Evolutionary conservation across 2,329 filamentous ascomycete genomes (phyloP), one percentile per base, ranked within the genome.

Genomic region (Dissoconium aciculare): DNA sequence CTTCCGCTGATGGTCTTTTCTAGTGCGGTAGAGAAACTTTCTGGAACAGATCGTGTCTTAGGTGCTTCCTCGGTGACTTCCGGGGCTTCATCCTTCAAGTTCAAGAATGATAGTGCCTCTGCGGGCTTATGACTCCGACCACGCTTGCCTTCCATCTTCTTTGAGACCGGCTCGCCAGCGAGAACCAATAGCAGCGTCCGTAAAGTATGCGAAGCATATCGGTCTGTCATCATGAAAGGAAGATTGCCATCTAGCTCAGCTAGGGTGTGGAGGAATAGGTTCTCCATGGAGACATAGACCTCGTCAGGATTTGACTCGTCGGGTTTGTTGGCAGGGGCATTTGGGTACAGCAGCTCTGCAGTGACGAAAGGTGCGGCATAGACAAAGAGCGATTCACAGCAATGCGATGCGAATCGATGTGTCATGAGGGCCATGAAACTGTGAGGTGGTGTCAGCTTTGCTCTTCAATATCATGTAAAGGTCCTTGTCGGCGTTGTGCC

Each of bases 401-500:
- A 95, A 61, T 98, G 89, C 37, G 85, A 92, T 4, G 89, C 89
- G 49, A 98, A 98, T 11, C 89, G 78, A 58, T 98, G 89, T 53
- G 91, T 85, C 30, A 94, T 75, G 15, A 98, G 69, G 46, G 85
- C 78, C 35, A 87, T 63, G 56, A 95, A 92, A 56, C 66, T 69
- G 44, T 28, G 21, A 13, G 21, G 15, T 17, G 34, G 17, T 40
- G 33, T 15, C 17, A 10, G 8, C 5, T 26, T 10, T 6, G 9
- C 4, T 10, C 15, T 10, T 10, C 4, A 4, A 24, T 11, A 14
- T n/a, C 3, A 15, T 4, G 10, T 9, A 3, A 3, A 15, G 12
- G 12, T 15, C 12, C n/a, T n/a, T n/a, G n/a, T n/a, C n/a, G n/a
- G n/a, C n/a, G n/a, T n/a, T n/a, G n/a, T n/a, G n/a, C n/a, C n/a